These are phyloP conservation scores for Climacium dendroides DNA, from an alignment of 225 moss, liverwort and hornwort species.

Conservation along the genomic window DNA sequence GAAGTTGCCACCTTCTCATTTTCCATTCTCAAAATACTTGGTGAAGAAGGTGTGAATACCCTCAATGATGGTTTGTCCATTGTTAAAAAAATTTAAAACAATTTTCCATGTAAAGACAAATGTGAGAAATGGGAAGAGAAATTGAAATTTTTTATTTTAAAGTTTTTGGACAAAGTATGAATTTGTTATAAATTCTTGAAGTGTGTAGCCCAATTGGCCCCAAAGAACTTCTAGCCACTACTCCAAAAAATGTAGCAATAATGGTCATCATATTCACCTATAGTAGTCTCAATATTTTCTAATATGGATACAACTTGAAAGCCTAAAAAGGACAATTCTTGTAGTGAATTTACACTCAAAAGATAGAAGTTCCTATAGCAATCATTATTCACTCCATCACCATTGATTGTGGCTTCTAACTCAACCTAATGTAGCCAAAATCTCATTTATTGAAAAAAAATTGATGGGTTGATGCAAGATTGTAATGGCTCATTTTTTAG, in stretches of 20 bases:
- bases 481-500: neutral
- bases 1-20: no score
- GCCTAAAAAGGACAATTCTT: neutral
- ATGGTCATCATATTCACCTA: neutral
- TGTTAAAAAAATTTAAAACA: no score
- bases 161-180: no score
- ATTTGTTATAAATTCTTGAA: neutral
- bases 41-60: no score
- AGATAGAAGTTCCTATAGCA: neutral
- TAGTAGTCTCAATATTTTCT: no score
- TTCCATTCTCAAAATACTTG: no score
- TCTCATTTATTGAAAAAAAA: neutral
- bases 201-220: neutral
- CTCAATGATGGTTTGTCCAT: no score
- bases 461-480: no score
- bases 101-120: neutral
- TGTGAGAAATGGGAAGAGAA: no score
- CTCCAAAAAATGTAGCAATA: neutral
- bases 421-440: neutral
- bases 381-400: neutral
- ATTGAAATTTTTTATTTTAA: neutral
- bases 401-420: rapidly evolving
- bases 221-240: neutral
- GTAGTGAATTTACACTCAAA: neutral
- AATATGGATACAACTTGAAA: neutral